Base-by-base conservation (phyloP, 768 basidiomycete genomes). In the Ephemerocybe angulata region DNA sequence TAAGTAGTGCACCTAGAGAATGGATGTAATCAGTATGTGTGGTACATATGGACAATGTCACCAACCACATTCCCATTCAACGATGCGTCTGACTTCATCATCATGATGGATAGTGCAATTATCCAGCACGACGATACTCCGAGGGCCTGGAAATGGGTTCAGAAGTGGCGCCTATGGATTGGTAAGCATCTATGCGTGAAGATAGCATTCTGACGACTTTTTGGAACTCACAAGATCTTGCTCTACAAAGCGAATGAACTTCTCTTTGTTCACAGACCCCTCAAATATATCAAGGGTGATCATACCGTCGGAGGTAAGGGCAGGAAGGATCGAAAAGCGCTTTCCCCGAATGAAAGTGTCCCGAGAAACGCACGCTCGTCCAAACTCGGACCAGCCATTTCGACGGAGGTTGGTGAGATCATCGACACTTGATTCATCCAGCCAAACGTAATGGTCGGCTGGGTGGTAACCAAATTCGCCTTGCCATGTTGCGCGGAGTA, bases 101-200 rank as follows among this genome's bases (percentile, higher is more conserved):
- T 67, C 64, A 28, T 77, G 73, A 56, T 77, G 75, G 44, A 77
- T 77, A 1, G 61, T 52, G 46, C 73, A 74, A 54, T 77, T 77
- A 43, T 76, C 70, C 33, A 76, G 52, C 1, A 77, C 63, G 25
- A 76, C 61, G 3, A 75, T 64, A 58, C 75, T 76, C 12, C 58
- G 52, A 7, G 60, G 58, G 2, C 60, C 65, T 0, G 72, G 73
- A 61, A 65, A 77, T 19, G 72, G 73, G 22, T 63, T 71, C 24
- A 70, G 51, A 22, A 58, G 53, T 22, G 65, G 67, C 8, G 65
- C 62, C 64, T 64, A 58, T 22, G 11, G 53, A 55, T 30, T 33
- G 43, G 31, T 15, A 10, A 52, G 21, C 33, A 35, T 35, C 8
- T 35, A 35, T 37, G 25, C 49, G 29, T 37, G 15, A 44, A 12